Percentiles rank a stretch among this genome's conserved stretches.
Conservation (phyloP, 2,329 filamentous ascomycete genomes). For the Gyromitra esculenta region DNA sequence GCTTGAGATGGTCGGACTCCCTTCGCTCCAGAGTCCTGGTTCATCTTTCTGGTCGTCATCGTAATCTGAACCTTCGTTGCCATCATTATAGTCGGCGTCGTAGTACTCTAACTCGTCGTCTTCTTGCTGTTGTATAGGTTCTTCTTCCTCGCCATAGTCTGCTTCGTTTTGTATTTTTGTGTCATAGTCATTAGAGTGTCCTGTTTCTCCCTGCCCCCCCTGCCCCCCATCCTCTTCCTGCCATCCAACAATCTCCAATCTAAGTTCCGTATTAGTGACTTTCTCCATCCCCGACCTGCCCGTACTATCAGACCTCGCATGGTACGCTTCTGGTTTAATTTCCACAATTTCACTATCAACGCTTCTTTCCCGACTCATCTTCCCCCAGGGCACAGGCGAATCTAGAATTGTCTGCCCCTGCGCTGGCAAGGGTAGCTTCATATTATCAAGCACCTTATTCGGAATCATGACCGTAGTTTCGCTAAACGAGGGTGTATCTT, state of each 20-base stretch:
- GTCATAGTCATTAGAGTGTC: constrained; percentile 8
- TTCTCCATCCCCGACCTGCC: constrained; percentile 44
- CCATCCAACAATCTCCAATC: constrained; percentile 39
- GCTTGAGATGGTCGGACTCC: constrained; percentile 47
- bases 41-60: constrained; percentile 32
- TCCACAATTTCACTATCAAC: constrained; percentile 41
- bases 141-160: constrained; percentile 20
- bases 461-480: constrained; percentile 36
- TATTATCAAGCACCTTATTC: constrained; percentile 35
- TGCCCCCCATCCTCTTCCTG: constrained; percentile 27
- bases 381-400: constrained; percentile 45
- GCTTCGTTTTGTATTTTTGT: neutral
- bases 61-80: constrained; percentile 39
- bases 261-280: constrained; percentile 45
- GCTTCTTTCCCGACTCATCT: constrained; percentile 21
- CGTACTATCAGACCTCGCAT: constrained; percentile 17
- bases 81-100: constrained; percentile 29
- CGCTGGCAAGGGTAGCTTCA: constrained; percentile 32
- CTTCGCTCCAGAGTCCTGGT: constrained; percentile 41
- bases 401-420: constrained; percentile 29
- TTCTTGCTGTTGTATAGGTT: constrained; percentile 19
- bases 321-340: constrained; percentile 30
- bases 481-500: constrained; percentile 44
- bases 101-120: constrained; percentile 33
- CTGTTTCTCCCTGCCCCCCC: constrained; percentile 13